Evolutionary conservation across 805 yeast genomes (phyloP).

Genomic region (Nakazawaea wickerhamii): DNA sequence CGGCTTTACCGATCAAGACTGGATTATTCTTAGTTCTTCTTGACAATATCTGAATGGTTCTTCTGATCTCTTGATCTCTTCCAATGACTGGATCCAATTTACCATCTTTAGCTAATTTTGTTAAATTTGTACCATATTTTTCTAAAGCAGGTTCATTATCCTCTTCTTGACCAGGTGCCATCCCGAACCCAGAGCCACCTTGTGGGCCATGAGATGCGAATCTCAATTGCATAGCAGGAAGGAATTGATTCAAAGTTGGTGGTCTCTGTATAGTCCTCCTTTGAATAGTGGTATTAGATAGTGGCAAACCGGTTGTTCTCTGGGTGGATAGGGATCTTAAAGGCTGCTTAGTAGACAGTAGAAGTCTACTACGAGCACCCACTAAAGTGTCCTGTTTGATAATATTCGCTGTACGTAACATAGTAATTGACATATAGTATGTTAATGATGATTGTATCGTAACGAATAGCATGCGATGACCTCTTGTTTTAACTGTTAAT

Average conservation of each 20-base stretch:
- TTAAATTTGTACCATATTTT: slow-evolving; percentile 79
- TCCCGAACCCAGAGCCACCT: slow-evolving; percentile 14
- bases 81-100: slow-evolving; percentile 96
- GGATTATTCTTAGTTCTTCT: slow-evolving; percentile 95
- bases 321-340: background rate
- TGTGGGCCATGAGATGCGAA: slow-evolving; percentile 13
- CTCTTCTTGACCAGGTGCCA: slow-evolving; percentile 36
- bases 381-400: background rate
- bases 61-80: slow-evolving; percentile 87
- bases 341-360: background rate
- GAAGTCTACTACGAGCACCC: background rate
- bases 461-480: background rate
- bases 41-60: slow-evolving; percentile 89
- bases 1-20: slow-evolving; percentile 91
- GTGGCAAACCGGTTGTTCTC: background rate
- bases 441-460: background rate
- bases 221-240: slow-evolving; percentile 6
- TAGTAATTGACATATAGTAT: background rate
- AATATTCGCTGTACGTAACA: background rate
- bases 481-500: background rate
- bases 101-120: slow-evolving; percentile 82
- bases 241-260: too few species aligned
- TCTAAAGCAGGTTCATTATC: slow-evolving; percentile 72
- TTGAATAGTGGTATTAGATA: background rate
- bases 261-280: background rate